Evolutionary conservation across 2,329 filamentous ascomycete species (phyloP).

Genomic region (Fonsecaea nubica): DNA sequence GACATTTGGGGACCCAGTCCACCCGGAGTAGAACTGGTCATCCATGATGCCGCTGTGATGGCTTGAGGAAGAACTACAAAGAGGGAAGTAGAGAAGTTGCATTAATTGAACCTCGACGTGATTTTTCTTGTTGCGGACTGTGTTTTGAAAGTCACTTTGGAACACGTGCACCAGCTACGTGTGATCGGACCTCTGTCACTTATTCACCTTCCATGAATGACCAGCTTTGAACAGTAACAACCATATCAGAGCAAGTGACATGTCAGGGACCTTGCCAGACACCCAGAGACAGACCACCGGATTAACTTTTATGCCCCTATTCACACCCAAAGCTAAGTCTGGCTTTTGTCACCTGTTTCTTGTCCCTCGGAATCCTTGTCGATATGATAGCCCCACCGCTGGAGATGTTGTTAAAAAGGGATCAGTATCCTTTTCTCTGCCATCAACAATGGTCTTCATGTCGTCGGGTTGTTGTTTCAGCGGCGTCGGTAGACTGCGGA

Average conservation of each 20-base stretch:
- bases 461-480: slow-evolving; percentile 14
- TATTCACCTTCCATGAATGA: neutral
- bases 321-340: neutral
- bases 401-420: slow-evolving; percentile 25
- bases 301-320: neutral
- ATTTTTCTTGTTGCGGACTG: neutral
- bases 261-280: neutral
- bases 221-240: neutral
- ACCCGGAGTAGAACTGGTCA: neutral
- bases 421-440: slow-evolving; percentile 28
- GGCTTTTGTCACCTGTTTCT: slow-evolving; percentile 1
- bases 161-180: neutral
- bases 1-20: neutral
- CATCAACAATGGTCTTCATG: slow-evolving; percentile 6
- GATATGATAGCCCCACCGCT: slow-evolving; percentile 18
- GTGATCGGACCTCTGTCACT: neutral
- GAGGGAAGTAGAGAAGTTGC: neutral
- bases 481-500: slow-evolving; percentile 28
- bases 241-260: neutral
- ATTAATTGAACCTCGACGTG: neutral
- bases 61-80: neutral
- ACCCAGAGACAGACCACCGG: neutral
- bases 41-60: neutral
- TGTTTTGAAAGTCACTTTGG: neutral
- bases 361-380: slow-evolving; percentile 13